Evolutionary conservation across 495 filamentous ascomycete species (phyloP).

Genomic region (Aspergillus conjunctus): DNA sequence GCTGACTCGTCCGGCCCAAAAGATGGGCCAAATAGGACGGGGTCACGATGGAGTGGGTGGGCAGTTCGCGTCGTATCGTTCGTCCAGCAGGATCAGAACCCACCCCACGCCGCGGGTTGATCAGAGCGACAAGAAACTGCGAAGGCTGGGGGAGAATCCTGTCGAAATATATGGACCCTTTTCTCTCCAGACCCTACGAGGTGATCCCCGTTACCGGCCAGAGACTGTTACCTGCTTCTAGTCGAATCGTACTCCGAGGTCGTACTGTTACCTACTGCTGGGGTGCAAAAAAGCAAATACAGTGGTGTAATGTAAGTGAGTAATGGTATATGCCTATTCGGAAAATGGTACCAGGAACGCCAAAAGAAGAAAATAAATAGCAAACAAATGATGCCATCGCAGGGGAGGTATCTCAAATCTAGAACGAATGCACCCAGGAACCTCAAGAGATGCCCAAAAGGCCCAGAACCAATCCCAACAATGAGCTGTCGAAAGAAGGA

Average conservation of each 20-base stretch:
- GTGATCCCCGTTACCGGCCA: too few relatives aligned
- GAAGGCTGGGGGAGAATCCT: background rate
- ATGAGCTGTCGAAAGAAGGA: background rate
- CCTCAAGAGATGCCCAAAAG: too few relatives aligned
- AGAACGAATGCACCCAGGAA: background rate
- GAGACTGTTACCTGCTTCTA: background rate
- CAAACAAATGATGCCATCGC: background rate
- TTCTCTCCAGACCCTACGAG: background rate
- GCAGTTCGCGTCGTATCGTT: too few relatives aligned
- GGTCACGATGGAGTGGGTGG: too few relatives aligned
- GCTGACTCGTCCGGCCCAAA: slow-evolving; percentile 1
- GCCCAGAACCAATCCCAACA: background rate
- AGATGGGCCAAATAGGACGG: background rate
- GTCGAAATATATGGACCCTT: background rate
- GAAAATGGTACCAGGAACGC: background rate
- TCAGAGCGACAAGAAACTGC: background rate
- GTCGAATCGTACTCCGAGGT: too few relatives aligned
- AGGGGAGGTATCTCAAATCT: background rate
- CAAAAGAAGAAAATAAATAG: background rate
- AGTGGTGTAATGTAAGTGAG: background rate
- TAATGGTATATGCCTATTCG: background rate
- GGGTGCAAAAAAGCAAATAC: background rate
- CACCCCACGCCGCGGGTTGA: background rate
- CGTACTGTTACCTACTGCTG: too few relatives aligned
- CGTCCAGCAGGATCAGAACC: background rate